Evolutionary conservation across 2,329 filamentous ascomycete species (phyloP).

Genomic region (Curvularia verruculosa): DNA sequence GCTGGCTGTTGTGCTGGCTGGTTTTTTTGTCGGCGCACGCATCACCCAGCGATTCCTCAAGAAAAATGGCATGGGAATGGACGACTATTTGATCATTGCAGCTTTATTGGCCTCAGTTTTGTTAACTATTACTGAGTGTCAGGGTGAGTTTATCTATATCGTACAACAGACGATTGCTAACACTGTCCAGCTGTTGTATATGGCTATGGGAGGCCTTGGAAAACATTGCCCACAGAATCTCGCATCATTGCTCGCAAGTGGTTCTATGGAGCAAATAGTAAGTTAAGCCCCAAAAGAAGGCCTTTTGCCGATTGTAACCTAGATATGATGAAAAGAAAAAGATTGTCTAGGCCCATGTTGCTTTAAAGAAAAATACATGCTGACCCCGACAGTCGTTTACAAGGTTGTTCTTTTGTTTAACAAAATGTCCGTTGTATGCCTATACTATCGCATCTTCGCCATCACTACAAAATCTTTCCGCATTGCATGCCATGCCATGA

Average conservation of each 20-base stretch:
- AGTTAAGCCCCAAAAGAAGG: neutral
- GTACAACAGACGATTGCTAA: neutral
- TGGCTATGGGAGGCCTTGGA: constrained; percentile 29
- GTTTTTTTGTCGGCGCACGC: constrained; percentile 26
- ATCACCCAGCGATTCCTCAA: constrained; percentile 25
- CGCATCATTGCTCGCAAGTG: constrained; percentile 30
- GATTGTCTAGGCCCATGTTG: neutral
- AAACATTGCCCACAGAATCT: constrained; percentile 17
- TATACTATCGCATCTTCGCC: constrained; percentile 46
- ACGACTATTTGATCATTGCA: constrained; percentile 34
- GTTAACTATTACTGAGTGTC: constrained; percentile 32
- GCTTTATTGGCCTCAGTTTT: constrained; percentile 26
- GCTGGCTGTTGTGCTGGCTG: constrained; percentile 26
- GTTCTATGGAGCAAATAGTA: constrained; percentile 41
- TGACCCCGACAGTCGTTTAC: constrained; percentile 36
- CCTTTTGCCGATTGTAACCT: neutral
- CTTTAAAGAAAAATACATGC: neutral
- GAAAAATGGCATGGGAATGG: constrained; percentile 25
- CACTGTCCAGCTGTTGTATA: constrained; percentile 27
- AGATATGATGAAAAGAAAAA: neutral
- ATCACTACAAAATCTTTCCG: constrained; percentile 34
- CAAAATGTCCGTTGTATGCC: constrained; percentile 43
- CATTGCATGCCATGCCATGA: constrained; percentile 29
- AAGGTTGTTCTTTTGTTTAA: constrained; percentile 46
- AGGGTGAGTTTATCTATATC: constrained; percentile 18